Percentiles rank a stretch among this genome's conserved stretches.
phyloP scores from a whole-genome alignment of 2,329 filamentous ascomycete species.

The Talaromyces sp. region DNA sequence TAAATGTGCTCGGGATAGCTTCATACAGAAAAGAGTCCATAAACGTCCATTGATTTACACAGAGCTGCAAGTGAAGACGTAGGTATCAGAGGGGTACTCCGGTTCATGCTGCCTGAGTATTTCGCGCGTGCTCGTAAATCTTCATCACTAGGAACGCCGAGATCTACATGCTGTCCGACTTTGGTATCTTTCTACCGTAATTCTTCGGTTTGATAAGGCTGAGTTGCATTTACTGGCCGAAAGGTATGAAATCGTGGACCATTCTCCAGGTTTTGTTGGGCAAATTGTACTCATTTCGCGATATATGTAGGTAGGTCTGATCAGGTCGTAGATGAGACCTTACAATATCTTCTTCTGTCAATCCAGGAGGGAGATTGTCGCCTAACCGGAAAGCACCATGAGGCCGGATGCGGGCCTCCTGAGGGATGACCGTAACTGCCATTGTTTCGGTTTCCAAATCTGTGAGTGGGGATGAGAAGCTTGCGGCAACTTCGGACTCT shows the following conservation, averaged over 20 bases:
- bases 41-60: neutral
- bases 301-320: conserved; percentile 25
- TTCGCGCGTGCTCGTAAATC: neutral
- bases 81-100: neutral
- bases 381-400: conserved; percentile 25
- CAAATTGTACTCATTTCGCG: conserved; percentile 23
- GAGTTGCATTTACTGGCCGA: conserved; percentile 16
- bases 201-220: neutral
- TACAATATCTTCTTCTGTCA: conserved; percentile 22
- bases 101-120: neutral
- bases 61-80: neutral
- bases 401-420: conserved; percentile 28
- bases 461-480: neutral
- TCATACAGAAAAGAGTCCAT: neutral
- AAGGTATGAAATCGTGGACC: conserved; percentile 25
- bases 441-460: neutral
- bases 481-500: neutral
- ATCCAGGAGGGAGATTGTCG: conserved; percentile 22
- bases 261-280: conserved; percentile 21
- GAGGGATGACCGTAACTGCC: conserved; percentile 20
- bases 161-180: neutral
- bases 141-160: neutral
- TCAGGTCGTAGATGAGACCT: conserved; percentile 22
- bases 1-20: neutral
- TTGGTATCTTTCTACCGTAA: neutral